A percentile compares a stretch with the other conserved stretches of the same genome.
Conservation (phyloP, 257 asterid species). For the Craterostigma plantagineum region DNA sequence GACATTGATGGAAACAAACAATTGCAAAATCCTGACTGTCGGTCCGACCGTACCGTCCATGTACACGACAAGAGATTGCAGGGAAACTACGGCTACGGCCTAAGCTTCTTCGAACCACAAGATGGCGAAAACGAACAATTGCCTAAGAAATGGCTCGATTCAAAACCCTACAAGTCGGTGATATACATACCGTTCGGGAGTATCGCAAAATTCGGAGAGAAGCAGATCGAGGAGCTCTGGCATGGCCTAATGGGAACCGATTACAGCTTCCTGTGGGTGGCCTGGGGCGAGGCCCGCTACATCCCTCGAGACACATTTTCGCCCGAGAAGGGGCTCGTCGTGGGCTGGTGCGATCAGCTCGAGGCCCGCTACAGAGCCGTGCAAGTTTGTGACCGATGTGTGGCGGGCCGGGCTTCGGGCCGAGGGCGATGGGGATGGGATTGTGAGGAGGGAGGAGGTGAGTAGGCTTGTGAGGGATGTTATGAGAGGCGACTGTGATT, state of each 20-base stretch:
- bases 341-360: slow-evolving; percentile 15
- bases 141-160: slow-evolving; percentile 1
- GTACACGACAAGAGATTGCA: not conserved
- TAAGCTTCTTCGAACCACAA: too few species aligned
- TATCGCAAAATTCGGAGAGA: not conserved
- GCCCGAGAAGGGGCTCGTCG: slow-evolving; percentile 5
- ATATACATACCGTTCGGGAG: not conserved
- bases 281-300: not conserved
- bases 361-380: slow-evolving; percentile 14
- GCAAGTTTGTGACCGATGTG: slow-evolving; percentile 15
- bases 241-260: not conserved
- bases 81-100: not conserved
- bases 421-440: slow-evolving; percentile 11
- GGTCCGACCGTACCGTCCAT: not conserved
- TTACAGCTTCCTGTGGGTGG: not conserved
- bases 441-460: slow-evolving; percentile 16
- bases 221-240: not conserved
- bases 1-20: not conserved
- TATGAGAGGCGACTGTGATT: slow-evolving; percentile 17
- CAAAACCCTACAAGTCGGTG: not conserved
- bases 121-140: too few species aligned
- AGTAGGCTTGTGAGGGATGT: slow-evolving; percentile 6
- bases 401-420: slow-evolving; percentile 27
- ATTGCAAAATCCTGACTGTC: not conserved
- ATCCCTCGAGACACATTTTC: not conserved